These are phyloP conservation scores for Colletotrichum sp. DNA, from an alignment of 2,329 filamentous ascomycete genomes.

Conservation along the genomic window DNA sequence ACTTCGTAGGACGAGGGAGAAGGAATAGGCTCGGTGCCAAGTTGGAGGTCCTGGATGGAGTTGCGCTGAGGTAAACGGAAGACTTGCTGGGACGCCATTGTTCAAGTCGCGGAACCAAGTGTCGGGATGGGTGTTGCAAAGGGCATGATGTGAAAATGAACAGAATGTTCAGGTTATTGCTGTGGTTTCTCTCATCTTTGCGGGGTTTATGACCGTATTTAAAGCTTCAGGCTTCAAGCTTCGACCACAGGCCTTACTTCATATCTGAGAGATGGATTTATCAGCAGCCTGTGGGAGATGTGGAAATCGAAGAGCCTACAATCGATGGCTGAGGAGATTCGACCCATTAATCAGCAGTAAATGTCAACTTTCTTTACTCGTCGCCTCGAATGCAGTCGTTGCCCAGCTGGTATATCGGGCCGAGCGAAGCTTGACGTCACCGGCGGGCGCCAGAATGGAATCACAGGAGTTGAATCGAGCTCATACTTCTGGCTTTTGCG, in stretches of 20 bases:
- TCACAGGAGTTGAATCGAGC: background rate
- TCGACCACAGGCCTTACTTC: background rate
- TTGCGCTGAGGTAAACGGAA: slow-evolving; percentile 13
- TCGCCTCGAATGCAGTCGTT: background rate
- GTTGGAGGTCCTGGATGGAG: slow-evolving; percentile 26
- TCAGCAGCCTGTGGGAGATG: background rate
- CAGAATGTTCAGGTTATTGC: background rate
- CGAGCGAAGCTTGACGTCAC: background rate
- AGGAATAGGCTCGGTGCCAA: slow-evolving; percentile 28
- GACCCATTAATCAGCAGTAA: background rate
- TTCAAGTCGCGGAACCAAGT: background rate
- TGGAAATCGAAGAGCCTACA: background rate
- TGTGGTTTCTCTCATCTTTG: background rate
- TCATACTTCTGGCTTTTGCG: background rate
- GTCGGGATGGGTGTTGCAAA: background rate
- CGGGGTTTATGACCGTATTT: background rate
- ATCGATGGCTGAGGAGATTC: background rate
- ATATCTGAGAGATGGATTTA: background rate
- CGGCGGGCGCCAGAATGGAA: background rate
- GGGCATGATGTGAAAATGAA: background rate
- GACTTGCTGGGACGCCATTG: background rate
- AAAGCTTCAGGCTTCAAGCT: background rate
- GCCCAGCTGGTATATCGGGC: background rate
- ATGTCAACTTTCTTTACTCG: accelerated
- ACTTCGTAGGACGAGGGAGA: slow-evolving; percentile 28